Base-by-base conservation (phyloP, 2,329 filamentous ascomycete species). In the Zasmidium angulare region DNA sequence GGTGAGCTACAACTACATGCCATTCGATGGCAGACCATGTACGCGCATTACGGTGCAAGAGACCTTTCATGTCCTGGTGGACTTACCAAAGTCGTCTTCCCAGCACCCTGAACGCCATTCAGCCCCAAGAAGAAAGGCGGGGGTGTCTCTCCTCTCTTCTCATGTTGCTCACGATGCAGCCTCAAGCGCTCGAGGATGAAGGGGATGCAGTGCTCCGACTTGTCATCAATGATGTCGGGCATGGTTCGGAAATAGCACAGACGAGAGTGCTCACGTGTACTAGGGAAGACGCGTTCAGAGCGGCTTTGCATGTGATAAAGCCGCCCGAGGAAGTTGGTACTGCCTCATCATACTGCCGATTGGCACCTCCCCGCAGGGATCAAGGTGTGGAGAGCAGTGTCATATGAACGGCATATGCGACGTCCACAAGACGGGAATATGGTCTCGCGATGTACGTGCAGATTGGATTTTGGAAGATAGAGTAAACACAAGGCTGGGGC, bases 21-120 rank as follows among this genome's bases (percentile, higher is more conserved):
- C n/a, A n/a, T n/a, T n/a, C n/a, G n/a, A n/a, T n/a, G n/a, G n/a
- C n/a, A n/a, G n/a, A 22, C 24, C 50, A 2, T 51, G 51, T 17
- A 48, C 46, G 23, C 20, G 12, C 46, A 4, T 19, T 4, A n/a
- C n/a, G n/a, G n/a, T 22, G 2, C 3, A 22, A 17, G 12, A 29
- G 12, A 19, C 24, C 4, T 1, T 17, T 12, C 19, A 23, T 31
- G 21, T 49, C 12, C 31, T 21, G 21, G 36, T 46, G 17, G 58
- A 67, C 80, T 72, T 73, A 85, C 92, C 69, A 96, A 83, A 12
- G 93, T 96, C 2, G 93, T 96, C 79, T 98, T 97, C 66, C 93
- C 93, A 40, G 90, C 89, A 61, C 93, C 93, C 77, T 97, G 93
- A 24, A 96, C 86, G 61, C 93, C 93, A 69, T 96, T 96, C 69